These are phyloP conservation scores for Barbarea vulgaris DNA, from an alignment of 345 rosid species.

Conservation along the genomic window DNA sequence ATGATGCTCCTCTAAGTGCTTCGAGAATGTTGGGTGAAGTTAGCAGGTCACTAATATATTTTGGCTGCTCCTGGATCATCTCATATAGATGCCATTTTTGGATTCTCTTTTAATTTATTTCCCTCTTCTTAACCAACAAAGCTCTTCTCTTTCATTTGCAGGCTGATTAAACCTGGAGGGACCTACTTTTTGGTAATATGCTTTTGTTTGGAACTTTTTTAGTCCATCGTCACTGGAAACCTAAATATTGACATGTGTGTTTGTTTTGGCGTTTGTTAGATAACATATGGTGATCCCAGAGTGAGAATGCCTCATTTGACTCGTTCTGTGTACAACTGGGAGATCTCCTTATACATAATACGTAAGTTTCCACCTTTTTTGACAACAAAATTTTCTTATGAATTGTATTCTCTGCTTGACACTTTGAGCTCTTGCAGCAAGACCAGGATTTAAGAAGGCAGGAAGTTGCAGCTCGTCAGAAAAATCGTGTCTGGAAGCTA, in stretches of 20 bases:
- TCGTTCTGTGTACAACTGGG: conserved; percentile 68
- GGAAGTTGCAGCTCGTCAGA: conserved; percentile 47
- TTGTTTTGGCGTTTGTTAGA: conserved; percentile 47
- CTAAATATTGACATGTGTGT: conserved; percentile 7
- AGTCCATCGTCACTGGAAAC: not conserved
- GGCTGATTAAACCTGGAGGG: conserved; percentile 92
- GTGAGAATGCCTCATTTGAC: conserved; percentile 88
- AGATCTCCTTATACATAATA: conserved; percentile 67
- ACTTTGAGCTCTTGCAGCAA: conserved; percentile 53
- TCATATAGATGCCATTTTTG: conserved; percentile 2
- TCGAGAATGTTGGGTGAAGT: conserved; percentile 89
- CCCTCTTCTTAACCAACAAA: conserved; percentile 8
- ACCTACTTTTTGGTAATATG: conserved; percentile 76
- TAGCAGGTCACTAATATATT: conserved; percentile 65
- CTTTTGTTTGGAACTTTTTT: conserved; percentile 7
- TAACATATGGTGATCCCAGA: conserved; percentile 93
- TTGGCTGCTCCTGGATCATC: conserved; percentile 19
- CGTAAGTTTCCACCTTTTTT: conserved; percentile 52
- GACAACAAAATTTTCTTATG: not conserved
- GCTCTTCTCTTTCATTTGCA: conserved; percentile 38
- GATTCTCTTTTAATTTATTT: conserved; percentile 6
- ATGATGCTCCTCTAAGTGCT: conserved; percentile 80
- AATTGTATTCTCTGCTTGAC: not conserved
- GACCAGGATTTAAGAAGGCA: conserved; percentile 72
- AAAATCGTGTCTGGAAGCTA: conserved; percentile 63